Evolutionary conservation across 1,284 basidiomycete species (phyloP).

Genomic region (Hortiboletus rubellus): DNA sequence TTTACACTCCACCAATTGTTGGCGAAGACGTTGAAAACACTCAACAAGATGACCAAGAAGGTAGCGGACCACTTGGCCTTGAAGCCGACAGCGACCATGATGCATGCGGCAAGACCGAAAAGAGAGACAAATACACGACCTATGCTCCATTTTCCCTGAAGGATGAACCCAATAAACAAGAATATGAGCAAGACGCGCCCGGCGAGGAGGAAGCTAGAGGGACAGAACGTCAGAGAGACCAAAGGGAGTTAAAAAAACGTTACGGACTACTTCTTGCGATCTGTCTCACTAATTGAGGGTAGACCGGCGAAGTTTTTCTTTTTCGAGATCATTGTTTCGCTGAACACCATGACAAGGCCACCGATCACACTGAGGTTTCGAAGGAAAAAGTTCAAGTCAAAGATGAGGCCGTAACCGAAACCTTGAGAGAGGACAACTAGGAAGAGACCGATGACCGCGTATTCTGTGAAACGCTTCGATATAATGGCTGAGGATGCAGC

Average conservation of each 20-base stretch:
- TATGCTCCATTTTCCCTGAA: conserved; percentile 91
- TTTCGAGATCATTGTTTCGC: conserved; percentile 86
- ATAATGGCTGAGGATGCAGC: conserved; percentile 87
- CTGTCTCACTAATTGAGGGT: conserved; percentile 89
- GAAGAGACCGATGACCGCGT: conserved; percentile 87
- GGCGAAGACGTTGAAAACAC: conserved; percentile 95
- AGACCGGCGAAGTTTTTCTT: conserved; percentile 92
- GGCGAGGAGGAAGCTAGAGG: conserved; percentile 86
- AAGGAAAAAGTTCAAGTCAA: conserved; percentile 99
- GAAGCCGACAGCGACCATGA: conserved; percentile 98
- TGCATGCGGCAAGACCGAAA: conserved; percentile 87
- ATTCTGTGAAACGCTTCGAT: conserved; percentile 84
- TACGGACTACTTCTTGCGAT: conserved; percentile 95
- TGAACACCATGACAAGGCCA: conserved; percentile 97
- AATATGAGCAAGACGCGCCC: conserved; percentile 98
- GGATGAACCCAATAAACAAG: conserved; percentile 97
- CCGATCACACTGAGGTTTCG: conserved; percentile 92
- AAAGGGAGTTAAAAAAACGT: neutral
- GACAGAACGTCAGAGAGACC: conserved; percentile 3
- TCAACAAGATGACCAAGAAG: conserved; percentile 94
- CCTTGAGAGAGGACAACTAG: conserved; percentile 94
- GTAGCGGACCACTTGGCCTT: conserved; percentile 98
- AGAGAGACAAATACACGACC: conserved; percentile 85
- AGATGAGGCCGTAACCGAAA: conserved; percentile 92
- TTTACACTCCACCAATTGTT: conserved; percentile 99